These are phyloP conservation scores for Paraleonurus japonicus DNA, from an alignment of 257 asterid genomes.

Conservation along the genomic window DNA sequence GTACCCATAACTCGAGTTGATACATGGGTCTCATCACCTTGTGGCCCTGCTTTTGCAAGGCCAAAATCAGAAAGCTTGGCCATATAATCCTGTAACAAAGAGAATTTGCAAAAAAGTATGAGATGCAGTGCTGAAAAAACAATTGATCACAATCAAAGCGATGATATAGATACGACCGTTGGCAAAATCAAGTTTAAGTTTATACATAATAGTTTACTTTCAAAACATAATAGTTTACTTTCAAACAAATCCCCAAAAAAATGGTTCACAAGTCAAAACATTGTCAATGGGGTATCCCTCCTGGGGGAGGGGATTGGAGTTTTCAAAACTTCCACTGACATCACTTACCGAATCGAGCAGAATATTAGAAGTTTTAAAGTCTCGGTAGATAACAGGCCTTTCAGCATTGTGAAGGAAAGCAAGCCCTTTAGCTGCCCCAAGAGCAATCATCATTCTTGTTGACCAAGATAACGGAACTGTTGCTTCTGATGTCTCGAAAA, in stretches of 20 bases:
- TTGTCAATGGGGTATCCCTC: neutral
- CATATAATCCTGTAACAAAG: conserved; percentile 75
- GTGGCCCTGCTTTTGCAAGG: conserved; percentile 99
- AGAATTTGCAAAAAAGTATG: conserved; percentile 14
- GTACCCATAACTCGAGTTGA: conserved; percentile 99
- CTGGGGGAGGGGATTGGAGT: neutral
- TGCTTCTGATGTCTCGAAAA: conserved; percentile 80
- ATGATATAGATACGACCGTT: conserved; percentile 5
- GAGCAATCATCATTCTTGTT: conserved; percentile 96
- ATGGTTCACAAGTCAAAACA: neutral
- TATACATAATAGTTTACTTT: neutral
- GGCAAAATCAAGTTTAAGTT: neutral
- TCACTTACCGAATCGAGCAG: conserved; percentile 86
- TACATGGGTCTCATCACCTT: conserved; percentile 99
- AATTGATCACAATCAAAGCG: neutral
- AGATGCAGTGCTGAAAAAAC: conserved; percentile 7
- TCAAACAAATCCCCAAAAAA: conserved; percentile 7
- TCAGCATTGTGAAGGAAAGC: conserved; percentile 99
- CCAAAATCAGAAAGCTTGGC: conserved; percentile 99
- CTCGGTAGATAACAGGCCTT: conserved; percentile 97
- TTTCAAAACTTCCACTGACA: conserved; percentile 9
- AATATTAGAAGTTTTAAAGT: conserved; percentile 96
- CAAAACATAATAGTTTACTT: conserved; percentile 11
- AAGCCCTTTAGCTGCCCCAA: conserved; percentile 99
- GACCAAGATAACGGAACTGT: conserved; percentile 88